These are phyloP conservation scores for Xanthoparmelia taractica DNA, from an alignment of 495 filamentous ascomycete genomes.

Conservation along the genomic window DNA sequence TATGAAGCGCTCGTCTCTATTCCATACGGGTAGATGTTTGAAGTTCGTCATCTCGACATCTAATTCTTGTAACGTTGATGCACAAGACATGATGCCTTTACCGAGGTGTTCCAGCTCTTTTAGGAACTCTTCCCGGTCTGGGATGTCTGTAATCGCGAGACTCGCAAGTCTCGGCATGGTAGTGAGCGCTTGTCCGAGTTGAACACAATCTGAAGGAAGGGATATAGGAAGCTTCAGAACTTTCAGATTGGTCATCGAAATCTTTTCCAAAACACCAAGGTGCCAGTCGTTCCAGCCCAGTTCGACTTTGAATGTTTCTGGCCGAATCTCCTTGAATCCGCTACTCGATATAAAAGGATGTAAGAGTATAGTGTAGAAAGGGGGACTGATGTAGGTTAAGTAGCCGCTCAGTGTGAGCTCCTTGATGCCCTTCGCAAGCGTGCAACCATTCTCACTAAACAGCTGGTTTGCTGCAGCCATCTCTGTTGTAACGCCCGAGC, in stretches of 20 bases:
- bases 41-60: slow-evolving; percentile 15
- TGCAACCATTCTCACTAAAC: neutral
- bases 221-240: neutral
- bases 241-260: neutral
- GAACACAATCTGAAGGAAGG: neutral
- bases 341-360: neutral
- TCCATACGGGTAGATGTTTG: neutral
- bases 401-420: neutral
- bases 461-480: neutral
- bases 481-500: neutral
- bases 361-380: too few species aligned
- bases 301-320: neutral
- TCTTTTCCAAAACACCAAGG: neutral
- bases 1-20: neutral
- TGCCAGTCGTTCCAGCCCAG: neutral
- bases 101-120: neutral
- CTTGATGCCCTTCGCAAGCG: neutral
- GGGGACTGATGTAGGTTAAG: too few species aligned
- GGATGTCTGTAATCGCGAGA: slow-evolving; percentile 6
- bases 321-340: neutral
- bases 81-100: slow-evolving; percentile 5
- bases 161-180: neutral
- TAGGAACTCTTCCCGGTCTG: neutral
- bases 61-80: neutral
- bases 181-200: neutral